Evolutionary conservation across 2,329 filamentous ascomycete species (phyloP).

Genomic region (Coleophoma eucalyptorum): DNA sequence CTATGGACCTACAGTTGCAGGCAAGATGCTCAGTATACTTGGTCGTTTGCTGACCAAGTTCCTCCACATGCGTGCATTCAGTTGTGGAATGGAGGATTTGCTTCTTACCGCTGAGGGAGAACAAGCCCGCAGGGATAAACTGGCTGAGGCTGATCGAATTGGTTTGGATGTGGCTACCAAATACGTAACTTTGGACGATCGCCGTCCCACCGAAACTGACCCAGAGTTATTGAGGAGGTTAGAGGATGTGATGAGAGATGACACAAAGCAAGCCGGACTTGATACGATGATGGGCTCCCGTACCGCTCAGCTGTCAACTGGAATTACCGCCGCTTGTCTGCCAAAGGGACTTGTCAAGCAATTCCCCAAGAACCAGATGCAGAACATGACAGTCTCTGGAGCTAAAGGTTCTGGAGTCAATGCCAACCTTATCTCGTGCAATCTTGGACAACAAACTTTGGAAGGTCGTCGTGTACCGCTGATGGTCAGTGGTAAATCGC

Average conservation of each 20-base stretch:
- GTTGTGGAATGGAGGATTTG: slow-evolving; percentile 95
- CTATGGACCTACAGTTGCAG: slow-evolving; percentile 83
- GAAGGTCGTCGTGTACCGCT: slow-evolving; percentile 92
- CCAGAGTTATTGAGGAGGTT: slow-evolving; percentile 72
- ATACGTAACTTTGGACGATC: slow-evolving; percentile 79
- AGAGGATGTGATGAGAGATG: slow-evolving; percentile 87
- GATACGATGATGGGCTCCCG: slow-evolving; percentile 79
- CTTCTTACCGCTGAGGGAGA: slow-evolving; percentile 81
- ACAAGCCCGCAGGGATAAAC: slow-evolving; percentile 59
- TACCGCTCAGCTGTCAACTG: slow-evolving; percentile 68
- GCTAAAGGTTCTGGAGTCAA: slow-evolving; percentile 93
- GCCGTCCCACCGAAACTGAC: slow-evolving; percentile 57
- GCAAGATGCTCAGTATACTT: slow-evolving; percentile 82
- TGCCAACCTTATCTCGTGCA: slow-evolving; percentile 95
- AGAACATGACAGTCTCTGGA: slow-evolving; percentile 95
- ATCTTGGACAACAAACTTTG: slow-evolving; percentile 92
- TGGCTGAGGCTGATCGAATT: slow-evolving; percentile 63
- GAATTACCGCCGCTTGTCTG: slow-evolving; percentile 74
- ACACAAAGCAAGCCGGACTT: slow-evolving; percentile 85
- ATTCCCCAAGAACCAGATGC: slow-evolving; percentile 98
- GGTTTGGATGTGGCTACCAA: slow-evolving; percentile 79
- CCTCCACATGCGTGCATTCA: slow-evolving; percentile 91
- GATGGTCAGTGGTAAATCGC: slow-evolving; percentile 96
- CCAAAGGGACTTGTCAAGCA: slow-evolving; percentile 81
- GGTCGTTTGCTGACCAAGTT: slow-evolving; percentile 86